phyloP scores from a whole-genome alignment of 192 early-diverging fungal species.

The Coemansia sp. region DNA sequence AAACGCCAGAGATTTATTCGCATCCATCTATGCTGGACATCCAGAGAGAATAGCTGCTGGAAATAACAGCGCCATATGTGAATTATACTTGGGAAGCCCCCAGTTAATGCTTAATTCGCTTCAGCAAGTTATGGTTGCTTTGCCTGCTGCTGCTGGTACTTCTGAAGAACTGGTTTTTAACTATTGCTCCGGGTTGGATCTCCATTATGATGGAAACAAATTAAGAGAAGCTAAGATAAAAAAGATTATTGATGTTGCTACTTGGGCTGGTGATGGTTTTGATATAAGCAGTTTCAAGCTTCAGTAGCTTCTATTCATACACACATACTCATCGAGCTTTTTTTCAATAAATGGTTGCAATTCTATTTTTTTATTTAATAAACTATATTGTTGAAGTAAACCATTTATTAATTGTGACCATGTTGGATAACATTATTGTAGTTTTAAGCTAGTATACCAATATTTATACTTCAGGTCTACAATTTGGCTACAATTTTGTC shows the following conservation, averaged over 20 bases:
- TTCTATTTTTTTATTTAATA: too few relatives aligned
- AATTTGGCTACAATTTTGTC: too few relatives aligned
- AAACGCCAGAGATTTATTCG: slow-evolving; percentile 27
- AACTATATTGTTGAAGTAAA: too few relatives aligned
- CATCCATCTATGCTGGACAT: not conserved
- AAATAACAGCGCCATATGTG: slow-evolving; percentile 46
- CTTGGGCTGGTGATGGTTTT: slow-evolving; percentile 51
- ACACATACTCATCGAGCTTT: too few relatives aligned
- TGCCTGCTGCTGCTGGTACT: slow-evolving; percentile 39
- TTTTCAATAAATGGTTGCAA: too few relatives aligned
- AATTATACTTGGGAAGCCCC: slow-evolving; percentile 47
- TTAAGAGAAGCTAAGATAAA: slow-evolving; percentile 37
- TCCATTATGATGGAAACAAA: slow-evolving; percentile 37
- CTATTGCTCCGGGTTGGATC: slow-evolving; percentile 50
- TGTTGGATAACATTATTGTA: too few relatives aligned
- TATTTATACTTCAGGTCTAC: too few relatives aligned
- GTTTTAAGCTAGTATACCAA: too few relatives aligned
- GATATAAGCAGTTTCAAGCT: slow-evolving; percentile 35
- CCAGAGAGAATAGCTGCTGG: slow-evolving; percentile 26
- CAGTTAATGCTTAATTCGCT: slow-evolving; percentile 36
- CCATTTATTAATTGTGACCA: too few relatives aligned
- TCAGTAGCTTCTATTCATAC: slow-evolving; percentile 2
- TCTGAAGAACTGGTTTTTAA: slow-evolving; percentile 46
- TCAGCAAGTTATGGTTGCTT: slow-evolving; percentile 28
- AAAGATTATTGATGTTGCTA: slow-evolving; percentile 46